These are phyloP conservation scores for Dactylellina haptotyla DNA, from an alignment of 2,329 filamentous ascomycete species.

Conservation along the genomic window DNA sequence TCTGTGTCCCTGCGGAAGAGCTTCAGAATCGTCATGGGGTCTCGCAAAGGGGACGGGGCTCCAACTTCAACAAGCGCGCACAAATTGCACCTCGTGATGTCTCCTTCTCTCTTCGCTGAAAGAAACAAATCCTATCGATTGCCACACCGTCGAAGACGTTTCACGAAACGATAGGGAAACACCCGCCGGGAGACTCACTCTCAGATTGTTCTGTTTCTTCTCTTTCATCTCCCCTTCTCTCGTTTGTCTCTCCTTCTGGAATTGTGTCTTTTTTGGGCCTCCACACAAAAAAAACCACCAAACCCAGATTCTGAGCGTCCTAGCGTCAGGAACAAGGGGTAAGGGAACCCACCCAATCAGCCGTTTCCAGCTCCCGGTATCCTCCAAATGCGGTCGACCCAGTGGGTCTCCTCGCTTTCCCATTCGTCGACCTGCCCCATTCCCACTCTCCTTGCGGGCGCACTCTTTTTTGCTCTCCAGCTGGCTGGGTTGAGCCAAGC, in stretches of 20 bases:
- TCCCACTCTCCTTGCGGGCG: neutral
- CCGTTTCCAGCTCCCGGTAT: conserved; percentile 38
- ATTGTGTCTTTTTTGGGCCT: conserved; percentile 25
- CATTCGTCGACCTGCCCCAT: conserved; percentile 39
- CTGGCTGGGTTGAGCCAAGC: conserved; percentile 30
- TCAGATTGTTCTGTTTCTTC: neutral
- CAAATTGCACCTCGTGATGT: conserved; percentile 39
- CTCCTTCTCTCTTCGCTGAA: conserved; percentile 7
- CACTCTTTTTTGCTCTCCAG: conserved; percentile 14
- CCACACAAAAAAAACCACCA: neutral
- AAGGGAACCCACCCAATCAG: conserved; percentile 45
- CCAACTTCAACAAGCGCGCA: conserved; percentile 27
- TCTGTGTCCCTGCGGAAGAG: conserved; percentile 25
- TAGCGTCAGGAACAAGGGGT: conserved; percentile 54
- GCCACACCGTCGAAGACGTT: conserved; percentile 37
- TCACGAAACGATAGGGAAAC: conserved; percentile 37
- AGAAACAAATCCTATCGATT: neutral
- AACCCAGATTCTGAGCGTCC: conserved; percentile 21
- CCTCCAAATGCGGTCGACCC: conserved; percentile 44
- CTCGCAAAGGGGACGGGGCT: neutral
- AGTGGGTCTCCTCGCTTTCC: conserved; percentile 31
- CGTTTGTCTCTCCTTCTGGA: conserved; percentile 21
- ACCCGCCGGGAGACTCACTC: neutral
- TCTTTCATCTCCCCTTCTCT: neutral
- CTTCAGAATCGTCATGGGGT: conserved; percentile 46